These are phyloP conservation scores for Mycena metata DNA, from an alignment of 768 basidiomycete genomes.

Conservation along the genomic window DNA sequence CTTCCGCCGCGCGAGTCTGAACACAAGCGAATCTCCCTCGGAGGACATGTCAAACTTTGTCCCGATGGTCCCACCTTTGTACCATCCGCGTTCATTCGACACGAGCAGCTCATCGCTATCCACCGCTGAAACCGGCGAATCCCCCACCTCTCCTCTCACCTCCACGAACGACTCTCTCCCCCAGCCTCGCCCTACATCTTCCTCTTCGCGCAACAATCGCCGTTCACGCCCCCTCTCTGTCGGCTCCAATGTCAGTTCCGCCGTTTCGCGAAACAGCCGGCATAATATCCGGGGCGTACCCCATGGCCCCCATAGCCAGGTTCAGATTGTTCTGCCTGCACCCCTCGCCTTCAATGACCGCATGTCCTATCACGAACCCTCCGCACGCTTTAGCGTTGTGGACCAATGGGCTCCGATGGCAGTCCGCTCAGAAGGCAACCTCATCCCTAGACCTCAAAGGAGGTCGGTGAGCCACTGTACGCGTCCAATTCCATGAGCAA, in stretches of 20 bases:
- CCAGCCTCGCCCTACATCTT: conserved; percentile 3
- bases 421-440: conserved; percentile 29
- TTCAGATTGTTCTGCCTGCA: conserved; percentile 78
- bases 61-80: conserved; percentile 37
- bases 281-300: conserved; percentile 68
- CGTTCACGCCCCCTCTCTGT: conserved; percentile 54
- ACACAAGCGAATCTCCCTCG: conserved; percentile 34
- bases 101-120: conserved; percentile 42
- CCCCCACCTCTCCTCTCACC: conserved; percentile 1
- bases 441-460: conserved; percentile 25
- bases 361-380: conserved; percentile 41
- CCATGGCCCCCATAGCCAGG: conserved; percentile 69
- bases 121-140: conserved; percentile 33
- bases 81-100: conserved; percentile 45
- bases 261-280: conserved; percentile 48
- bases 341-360: conserved; percentile 65
- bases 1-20: conserved; percentile 35
- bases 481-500: neutral
- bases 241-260: conserved; percentile 52
- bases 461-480: conserved; percentile 27
- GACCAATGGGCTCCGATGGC: conserved; percentile 53
- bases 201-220: conserved; percentile 23
- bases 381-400: conserved; percentile 42
- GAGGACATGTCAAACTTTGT: conserved; percentile 34
- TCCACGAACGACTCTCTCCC: conserved; percentile 26